Conservation (phyloP, 192 early-diverging fungal genomes). For the Coemansia sp. region DNA sequence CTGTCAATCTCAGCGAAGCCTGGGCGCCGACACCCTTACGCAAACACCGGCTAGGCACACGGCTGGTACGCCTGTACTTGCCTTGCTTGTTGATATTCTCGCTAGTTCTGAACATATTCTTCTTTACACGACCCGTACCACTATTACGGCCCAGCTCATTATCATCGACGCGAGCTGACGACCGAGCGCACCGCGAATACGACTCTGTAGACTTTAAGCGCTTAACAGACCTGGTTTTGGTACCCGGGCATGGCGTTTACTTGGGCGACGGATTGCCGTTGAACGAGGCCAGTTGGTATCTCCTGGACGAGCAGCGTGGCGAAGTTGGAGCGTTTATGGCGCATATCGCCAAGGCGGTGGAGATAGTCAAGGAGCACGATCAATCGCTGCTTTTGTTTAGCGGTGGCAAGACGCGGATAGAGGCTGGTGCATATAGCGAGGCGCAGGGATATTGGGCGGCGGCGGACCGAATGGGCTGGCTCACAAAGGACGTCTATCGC, state of each 20-base stretch:
- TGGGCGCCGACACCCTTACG: constrained; percentile 55
- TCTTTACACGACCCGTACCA: constrained; percentile 50
- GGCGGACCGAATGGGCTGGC: constrained; percentile 55
- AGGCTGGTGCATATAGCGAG: constrained; percentile 54
- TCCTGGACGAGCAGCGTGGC: constrained; percentile 46
- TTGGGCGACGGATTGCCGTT: constrained; percentile 45
- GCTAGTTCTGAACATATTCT: constrained; percentile 55
- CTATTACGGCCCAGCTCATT: constrained; percentile 33
- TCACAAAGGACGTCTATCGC: constrained; percentile 40
- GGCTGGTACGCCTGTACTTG: constrained; percentile 40
- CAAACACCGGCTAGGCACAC: constrained; percentile 44
- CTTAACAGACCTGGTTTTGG: constrained; percentile 56
- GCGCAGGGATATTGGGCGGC: constrained; percentile 58
- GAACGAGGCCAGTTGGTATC: constrained; percentile 51
- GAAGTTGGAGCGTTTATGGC: constrained; percentile 56
- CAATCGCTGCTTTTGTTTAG: constrained; percentile 55
- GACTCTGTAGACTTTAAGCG: constrained; percentile 27
- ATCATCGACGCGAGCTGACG: constrained; percentile 24
- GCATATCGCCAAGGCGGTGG: constrained; percentile 51
- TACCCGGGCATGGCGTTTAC: constrained; percentile 57
- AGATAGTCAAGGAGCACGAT: constrained; percentile 45
- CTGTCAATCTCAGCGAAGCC: constrained; percentile 49
- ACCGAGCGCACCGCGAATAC: constrained; percentile 19
- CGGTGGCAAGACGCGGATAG: constrained; percentile 51
- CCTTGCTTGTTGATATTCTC: constrained; percentile 44